These are phyloP conservation scores for Bonia amplexicaulis DNA, from an alignment of 176 grass and related monocot genomes.

Conservation along the genomic window DNA sequence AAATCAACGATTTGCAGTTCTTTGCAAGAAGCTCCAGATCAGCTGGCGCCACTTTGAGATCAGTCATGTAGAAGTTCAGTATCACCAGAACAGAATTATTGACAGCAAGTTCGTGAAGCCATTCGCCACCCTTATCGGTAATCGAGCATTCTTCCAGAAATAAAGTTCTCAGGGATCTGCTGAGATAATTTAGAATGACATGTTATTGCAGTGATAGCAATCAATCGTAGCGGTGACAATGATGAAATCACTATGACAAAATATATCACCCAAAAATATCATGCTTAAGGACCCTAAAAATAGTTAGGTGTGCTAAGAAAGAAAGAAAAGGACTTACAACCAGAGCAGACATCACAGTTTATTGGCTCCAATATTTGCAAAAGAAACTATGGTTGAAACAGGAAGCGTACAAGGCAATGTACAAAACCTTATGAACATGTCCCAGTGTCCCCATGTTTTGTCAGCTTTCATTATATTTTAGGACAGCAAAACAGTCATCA, in stretches of 20 bases:
- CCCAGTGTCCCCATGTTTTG: slow-evolving; percentile 6
- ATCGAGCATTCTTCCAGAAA: slow-evolving; percentile 79
- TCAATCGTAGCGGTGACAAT: neutral
- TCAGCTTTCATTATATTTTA: neutral
- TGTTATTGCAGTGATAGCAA: slow-evolving; percentile 26
- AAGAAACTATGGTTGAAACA: neutral
- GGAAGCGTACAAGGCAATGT: neutral
- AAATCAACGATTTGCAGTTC: slow-evolving; percentile 78
- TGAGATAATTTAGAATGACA: slow-evolving; percentile 24
- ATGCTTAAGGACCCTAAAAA: neutral
- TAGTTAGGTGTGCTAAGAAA: neutral
- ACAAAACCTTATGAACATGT: slow-evolving; percentile 5
- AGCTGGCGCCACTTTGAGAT: slow-evolving; percentile 53
- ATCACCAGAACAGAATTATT: slow-evolving; percentile 63
- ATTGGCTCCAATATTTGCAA: neutral
- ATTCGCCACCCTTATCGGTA: slow-evolving; percentile 41
- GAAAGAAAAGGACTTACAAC: neutral
- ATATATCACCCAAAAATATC: neutral
- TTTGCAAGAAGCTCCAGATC: slow-evolving; percentile 79
- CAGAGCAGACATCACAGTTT: neutral
- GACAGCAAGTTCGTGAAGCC: slow-evolving; percentile 71
- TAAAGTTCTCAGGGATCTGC: slow-evolving; percentile 64
- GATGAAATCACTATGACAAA: neutral
- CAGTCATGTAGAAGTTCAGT: slow-evolving; percentile 91
- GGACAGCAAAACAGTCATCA: neutral